Evolutionary conservation across 2,329 filamentous ascomycete genomes (phyloP).

Genomic region (Chaetomium globosum): DNA sequence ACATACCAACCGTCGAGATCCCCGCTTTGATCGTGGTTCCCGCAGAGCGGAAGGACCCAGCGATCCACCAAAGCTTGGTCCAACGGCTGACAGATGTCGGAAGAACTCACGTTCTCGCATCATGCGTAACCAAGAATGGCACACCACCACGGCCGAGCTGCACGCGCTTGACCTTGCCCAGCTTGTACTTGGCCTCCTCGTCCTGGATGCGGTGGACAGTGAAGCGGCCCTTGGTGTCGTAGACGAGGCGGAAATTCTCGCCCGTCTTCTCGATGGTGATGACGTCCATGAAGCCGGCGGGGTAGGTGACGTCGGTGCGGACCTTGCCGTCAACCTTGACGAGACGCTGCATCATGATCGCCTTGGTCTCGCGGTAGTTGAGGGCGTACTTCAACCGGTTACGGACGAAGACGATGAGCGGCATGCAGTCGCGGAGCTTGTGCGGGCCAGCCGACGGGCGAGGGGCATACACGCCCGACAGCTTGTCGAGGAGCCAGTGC

Average conservation of each 20-base stretch:
- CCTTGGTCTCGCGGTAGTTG: conserved; percentile 95
- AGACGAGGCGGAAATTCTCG: conserved; percentile 99
- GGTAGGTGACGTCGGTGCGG: conserved; percentile 97
- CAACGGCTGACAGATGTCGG: conserved; percentile 99
- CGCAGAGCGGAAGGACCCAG: conserved; percentile 15
- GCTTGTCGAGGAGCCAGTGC: conserved; percentile 99
- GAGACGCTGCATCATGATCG: conserved; percentile 99
- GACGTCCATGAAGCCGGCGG: conserved; percentile 98
- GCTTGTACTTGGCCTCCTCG: conserved; percentile 99
- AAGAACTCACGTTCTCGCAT: conserved; percentile 99
- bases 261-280: conserved; percentile 99
- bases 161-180: conserved; percentile 99
- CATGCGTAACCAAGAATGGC: conserved; percentile 99
- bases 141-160: conserved; percentile 99
- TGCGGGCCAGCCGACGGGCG: conserved; percentile 83
- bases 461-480: conserved; percentile 85
- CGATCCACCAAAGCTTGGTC: conserved; percentile 90
- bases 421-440: conserved; percentile 99
- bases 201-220: conserved; percentile 98
- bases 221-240: conserved; percentile 99
- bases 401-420: conserved; percentile 97
- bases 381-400: conserved; percentile 98
- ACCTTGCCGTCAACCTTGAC: conserved; percentile 99
- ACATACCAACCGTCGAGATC: conserved; percentile 60
- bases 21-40: conserved; percentile 40